Evolutionary conservation across 2,329 filamentous ascomycete species (phyloP), one percentile per base, ranked within the genome.

Genomic region (Fusarium pininemorale): DNA sequence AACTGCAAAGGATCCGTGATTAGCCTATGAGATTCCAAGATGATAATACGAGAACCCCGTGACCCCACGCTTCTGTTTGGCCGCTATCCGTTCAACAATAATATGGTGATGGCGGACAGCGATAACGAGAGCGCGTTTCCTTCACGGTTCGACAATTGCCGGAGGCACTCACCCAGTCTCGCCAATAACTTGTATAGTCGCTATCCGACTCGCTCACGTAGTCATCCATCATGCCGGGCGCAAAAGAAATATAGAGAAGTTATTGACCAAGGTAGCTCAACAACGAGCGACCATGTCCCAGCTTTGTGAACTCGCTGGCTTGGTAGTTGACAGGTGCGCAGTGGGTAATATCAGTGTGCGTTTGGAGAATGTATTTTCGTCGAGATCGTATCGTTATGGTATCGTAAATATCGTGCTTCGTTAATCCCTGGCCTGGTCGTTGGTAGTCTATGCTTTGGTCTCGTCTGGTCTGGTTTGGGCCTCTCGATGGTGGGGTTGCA

Each of bases 131-230:
- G 63, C 67, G 66, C 55, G 54, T 58, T 57, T 32, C 51, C 50
- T 45, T 20, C 18, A 47, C 24, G 62, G n/a, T 28, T 58, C 20
- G 44, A 42, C 35, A 55, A 39, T 47, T 62, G 45, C 42, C 28
- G 39, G 32, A 38, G 51, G 47, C 39, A 91, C 94, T 86, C 87
- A 98, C 96, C 96, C 96, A 99, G 85, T 99, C 96, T 83, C 96
- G 89, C 96, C 96, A 99, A 84, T 98, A 99, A 85, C 95, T 98
- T 55, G 96, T 98, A 83, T 98, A 99, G 86, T 99, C 96, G 84
- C 95, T 98, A 82, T 99, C 96, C 18, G 95, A 97, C 84, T 99
- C 96, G 81, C 95, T 98, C 76, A 94, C 95, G 84, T 96, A 98
- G 85, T 98, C 96, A 82, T 98, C 96, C 96, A 98, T 98, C 79